Evolutionary conservation across 352 stramenopile species (phyloP).

Genomic region (Pythium oligandrum): DNA sequence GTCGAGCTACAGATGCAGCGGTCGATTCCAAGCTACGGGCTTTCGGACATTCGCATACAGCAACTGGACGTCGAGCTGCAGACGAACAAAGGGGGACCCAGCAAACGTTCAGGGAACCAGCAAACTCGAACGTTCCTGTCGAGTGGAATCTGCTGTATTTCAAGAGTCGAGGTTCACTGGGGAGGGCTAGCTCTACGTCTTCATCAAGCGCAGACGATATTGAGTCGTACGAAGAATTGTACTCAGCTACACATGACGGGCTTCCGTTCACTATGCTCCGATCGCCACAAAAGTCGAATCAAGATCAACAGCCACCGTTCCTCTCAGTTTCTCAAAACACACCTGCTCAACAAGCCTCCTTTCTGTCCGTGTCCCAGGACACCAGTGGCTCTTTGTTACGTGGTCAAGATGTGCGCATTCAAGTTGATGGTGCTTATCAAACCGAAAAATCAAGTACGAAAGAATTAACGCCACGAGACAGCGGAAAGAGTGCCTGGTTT

Average conservation of each 20-base stretch:
- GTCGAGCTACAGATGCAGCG: slow-evolving; percentile 46
- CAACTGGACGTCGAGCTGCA: not conserved
- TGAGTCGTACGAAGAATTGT: slow-evolving; percentile 49
- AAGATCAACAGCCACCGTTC: too few relatives aligned
- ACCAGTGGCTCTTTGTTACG: too few relatives aligned
- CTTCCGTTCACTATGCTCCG: slow-evolving; percentile 62
- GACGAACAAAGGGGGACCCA: not conserved
- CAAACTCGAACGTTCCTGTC: slow-evolving; percentile 31
- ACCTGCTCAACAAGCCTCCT: too few relatives aligned
- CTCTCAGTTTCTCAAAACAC: too few relatives aligned
- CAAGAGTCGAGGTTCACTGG: slow-evolving; percentile 34
- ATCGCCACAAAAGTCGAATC: slow-evolving; percentile 24
- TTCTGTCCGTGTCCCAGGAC: too few relatives aligned
- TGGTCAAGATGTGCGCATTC: too few relatives aligned
- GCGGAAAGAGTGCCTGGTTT: slow-evolving; percentile 19
- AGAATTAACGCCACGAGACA: too few relatives aligned
- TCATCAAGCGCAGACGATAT: slow-evolving; percentile 26
- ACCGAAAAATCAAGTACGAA: too few relatives aligned
- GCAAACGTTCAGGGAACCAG: not conserved
- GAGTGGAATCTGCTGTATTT: slow-evolving; percentile 51
- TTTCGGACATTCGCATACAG: slow-evolving; percentile 14
- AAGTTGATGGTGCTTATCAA: too few relatives aligned
- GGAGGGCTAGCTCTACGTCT: slow-evolving; percentile 27
- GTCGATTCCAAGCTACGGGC: slow-evolving; percentile 58
- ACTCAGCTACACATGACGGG: slow-evolving; percentile 38